Percentiles rank a stretch among this genome's conserved stretches.
phyloP scores from a whole-genome alignment of 2,329 filamentous ascomycete species.

The Alternaria brassicae region DNA sequence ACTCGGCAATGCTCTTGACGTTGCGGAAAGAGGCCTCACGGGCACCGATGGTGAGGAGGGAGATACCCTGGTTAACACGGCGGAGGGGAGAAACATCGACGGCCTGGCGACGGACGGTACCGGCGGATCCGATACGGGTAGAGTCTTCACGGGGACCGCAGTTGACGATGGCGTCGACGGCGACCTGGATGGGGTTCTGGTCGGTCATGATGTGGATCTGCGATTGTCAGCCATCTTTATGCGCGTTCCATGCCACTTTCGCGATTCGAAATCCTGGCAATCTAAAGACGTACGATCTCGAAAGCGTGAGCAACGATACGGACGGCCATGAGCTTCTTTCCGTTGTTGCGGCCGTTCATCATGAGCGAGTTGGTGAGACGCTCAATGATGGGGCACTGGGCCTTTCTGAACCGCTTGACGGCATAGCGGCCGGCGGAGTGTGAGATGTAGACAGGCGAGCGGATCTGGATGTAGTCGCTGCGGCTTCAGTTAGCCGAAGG shows the following conservation, averaged over 20 bases:
- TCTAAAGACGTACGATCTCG: conserved; percentile 83
- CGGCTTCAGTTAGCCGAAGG: conserved; percentile 47
- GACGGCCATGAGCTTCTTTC: conserved; percentile 99
- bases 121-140: conserved; percentile 98
- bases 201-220: conserved; percentile 99
- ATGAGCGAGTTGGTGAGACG: conserved; percentile 99
- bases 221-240: conserved; percentile 21
- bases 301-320: conserved; percentile 98
- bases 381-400: conserved; percentile 99
- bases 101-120: conserved; percentile 99
- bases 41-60: conserved; percentile 98
- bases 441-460: conserved; percentile 97
- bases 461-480: conserved; percentile 99
- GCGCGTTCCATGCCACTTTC: background rate
- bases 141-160: conserved; percentile 99
- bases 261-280: background rate
- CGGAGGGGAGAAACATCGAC: conserved; percentile 99
- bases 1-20: conserved; percentile 99
- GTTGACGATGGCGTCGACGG: conserved; percentile 99
- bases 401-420: conserved; percentile 99
- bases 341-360: conserved; percentile 99
- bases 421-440: conserved; percentile 99
- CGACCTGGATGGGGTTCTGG: conserved; percentile 99
- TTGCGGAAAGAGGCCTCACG: conserved; percentile 99
- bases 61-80: conserved; percentile 99